A percentile compares a stretch with the other conserved stretches of the same genome.
These are phyloP conservation scores for Pichia manshurica DNA, from an alignment of 805 yeast species.

Conservation along the genomic window DNA sequence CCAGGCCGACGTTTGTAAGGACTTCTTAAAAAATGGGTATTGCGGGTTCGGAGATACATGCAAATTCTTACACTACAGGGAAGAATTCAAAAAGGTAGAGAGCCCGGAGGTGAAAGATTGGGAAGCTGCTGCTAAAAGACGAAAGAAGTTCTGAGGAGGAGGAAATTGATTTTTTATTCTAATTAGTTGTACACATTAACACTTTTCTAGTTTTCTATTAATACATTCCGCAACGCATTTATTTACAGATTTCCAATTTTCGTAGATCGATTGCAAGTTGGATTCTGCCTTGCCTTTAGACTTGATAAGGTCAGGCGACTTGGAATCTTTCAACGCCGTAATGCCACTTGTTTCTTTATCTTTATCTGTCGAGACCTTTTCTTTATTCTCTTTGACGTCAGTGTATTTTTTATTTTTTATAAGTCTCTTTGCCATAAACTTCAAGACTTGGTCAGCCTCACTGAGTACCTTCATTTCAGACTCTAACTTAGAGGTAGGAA, in stretches of 20 bases:
- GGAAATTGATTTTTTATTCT: background rate
- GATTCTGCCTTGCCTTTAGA: background rate
- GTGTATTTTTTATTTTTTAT: background rate
- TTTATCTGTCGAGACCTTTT: background rate
- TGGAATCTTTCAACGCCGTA: background rate
- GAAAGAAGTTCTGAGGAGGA: conserved; percentile 18
- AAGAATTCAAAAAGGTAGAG: conserved; percentile 52
- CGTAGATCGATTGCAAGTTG: background rate
- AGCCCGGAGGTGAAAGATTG: conserved; percentile 19
- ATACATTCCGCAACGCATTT: conserved; percentile 10
- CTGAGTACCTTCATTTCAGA: background rate
- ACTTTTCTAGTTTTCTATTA: conserved; percentile 6
- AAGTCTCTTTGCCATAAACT: background rate
- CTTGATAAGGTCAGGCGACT: no score
- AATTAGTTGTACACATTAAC: background rate
- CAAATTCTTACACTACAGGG: conserved; percentile 87
- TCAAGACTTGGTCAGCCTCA: conserved; percentile 2
- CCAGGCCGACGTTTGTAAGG: conserved; percentile 93
- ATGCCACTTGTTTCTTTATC: background rate
- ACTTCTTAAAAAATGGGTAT: conserved; percentile 82
- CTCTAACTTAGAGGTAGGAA: background rate
- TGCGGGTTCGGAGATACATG: conserved; percentile 98
- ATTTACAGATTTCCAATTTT: conserved; percentile 4
- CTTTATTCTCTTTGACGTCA: background rate
- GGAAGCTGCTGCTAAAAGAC: conserved; percentile 17